Evolutionary conservation across 192 early-diverging fungal genomes (phyloP).

Genomic region (Chytriomyces sp.): DNA sequence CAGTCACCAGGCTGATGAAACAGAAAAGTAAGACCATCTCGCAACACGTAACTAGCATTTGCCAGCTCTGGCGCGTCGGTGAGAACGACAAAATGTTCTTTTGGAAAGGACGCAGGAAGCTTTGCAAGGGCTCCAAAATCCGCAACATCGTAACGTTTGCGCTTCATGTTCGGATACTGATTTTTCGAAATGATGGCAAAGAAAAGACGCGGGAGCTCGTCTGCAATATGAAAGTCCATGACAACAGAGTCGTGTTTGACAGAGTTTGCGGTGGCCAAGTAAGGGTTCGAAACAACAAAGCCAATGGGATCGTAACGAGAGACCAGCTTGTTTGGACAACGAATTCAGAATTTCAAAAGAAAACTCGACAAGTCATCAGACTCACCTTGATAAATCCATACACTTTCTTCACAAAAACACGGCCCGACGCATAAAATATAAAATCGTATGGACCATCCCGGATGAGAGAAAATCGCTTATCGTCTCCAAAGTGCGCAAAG

Average conservation of each 20-base stretch:
- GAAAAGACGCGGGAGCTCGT: constrained; percentile 59
- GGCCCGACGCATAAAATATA: constrained; percentile 78
- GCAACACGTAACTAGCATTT: constrained; percentile 12
- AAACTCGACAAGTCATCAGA: not conserved
- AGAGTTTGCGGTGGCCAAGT: not conserved
- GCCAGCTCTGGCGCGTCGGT: constrained; percentile 66
- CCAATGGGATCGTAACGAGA: constrained; percentile 59
- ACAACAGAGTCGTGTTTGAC: constrained; percentile 34
- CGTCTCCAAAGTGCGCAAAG: constrained; percentile 75
- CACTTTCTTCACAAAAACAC: constrained; percentile 67
- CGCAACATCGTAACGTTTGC: constrained; percentile 69
- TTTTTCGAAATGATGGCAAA: constrained; percentile 71
- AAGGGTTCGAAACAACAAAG: constrained; percentile 31
- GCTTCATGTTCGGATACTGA: constrained; percentile 58
- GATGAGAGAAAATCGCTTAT: constrained; percentile 55
- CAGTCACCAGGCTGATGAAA: not conserved
- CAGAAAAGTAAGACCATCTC: not conserved
- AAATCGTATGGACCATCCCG: constrained; percentile 77
- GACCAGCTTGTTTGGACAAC: constrained; percentile 51
- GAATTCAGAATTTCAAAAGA: not conserved
- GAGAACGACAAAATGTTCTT: constrained; percentile 52
- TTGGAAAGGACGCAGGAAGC: constrained; percentile 38
- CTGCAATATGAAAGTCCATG: constrained; percentile 33
- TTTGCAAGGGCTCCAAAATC: constrained; percentile 43
- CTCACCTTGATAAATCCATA: constrained; percentile 66